These are phyloP conservation scores for Phialophora chinensis DNA, from an alignment of 2,329 filamentous ascomycete genomes.

Conservation along the genomic window DNA sequence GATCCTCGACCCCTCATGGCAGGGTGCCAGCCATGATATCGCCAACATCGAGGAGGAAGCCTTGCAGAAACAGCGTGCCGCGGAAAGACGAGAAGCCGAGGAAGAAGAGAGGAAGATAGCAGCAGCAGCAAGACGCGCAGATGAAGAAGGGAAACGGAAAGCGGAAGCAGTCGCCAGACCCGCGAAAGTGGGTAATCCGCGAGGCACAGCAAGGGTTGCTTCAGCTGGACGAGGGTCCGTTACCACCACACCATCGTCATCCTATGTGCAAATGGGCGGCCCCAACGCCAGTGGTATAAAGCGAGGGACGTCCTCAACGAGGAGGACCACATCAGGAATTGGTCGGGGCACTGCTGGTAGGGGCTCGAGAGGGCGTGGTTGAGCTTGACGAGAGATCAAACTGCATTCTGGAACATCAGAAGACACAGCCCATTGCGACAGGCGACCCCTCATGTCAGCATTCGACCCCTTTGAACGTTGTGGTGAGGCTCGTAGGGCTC, in stretches of 20 bases:
- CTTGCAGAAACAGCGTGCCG: slow-evolving; percentile 73
- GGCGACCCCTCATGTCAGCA: not conserved
- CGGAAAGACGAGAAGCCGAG: slow-evolving; percentile 76
- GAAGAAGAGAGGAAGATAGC: slow-evolving; percentile 75
- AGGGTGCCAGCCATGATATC: slow-evolving; percentile 84
- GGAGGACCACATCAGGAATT: slow-evolving; percentile 33
- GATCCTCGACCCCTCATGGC: slow-evolving; percentile 86
- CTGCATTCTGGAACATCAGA: not conserved
- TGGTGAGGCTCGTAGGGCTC: not conserved
- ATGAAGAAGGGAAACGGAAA: slow-evolving; percentile 53
- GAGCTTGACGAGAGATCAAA: slow-evolving; percentile 2
- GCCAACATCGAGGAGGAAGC: slow-evolving; percentile 85
- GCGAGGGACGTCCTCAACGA: slow-evolving; percentile 26
- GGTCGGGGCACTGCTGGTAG: slow-evolving; percentile 27
- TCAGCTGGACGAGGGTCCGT: slow-evolving; percentile 42
- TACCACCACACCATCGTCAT: slow-evolving; percentile 29
- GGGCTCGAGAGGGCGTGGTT: slow-evolving; percentile 29
- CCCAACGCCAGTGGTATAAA: slow-evolving; percentile 26
- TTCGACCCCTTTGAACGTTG: not conserved
- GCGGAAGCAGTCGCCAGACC: slow-evolving; percentile 45
- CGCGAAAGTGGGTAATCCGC: slow-evolving; percentile 36
- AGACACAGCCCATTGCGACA: not conserved
- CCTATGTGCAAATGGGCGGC: slow-evolving; percentile 33
- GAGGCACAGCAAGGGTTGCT: slow-evolving; percentile 45
- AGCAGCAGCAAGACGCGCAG: slow-evolving; percentile 64